These are phyloP conservation scores for Candida argentea DNA, from an alignment of 805 yeast genomes.

Conservation along the genomic window DNA sequence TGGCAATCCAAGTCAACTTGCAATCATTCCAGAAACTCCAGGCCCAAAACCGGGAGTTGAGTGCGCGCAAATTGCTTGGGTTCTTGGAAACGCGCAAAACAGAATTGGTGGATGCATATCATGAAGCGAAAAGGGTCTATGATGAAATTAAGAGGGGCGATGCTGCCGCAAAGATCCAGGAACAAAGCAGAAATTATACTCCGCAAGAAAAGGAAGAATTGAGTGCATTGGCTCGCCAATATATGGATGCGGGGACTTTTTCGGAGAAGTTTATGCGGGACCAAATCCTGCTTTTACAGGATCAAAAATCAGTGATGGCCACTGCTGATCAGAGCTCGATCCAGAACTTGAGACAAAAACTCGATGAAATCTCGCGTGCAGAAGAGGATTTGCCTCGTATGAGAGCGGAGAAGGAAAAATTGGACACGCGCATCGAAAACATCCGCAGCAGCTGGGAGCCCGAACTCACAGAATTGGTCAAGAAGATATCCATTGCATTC, in stretches of 20 bases:
- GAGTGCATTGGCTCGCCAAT: constrained; percentile 27
- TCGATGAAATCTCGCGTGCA: constrained; percentile 22
- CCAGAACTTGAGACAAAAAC: constrained; percentile 28
- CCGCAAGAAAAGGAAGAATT: constrained; percentile 29
- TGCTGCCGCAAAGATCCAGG: constrained; percentile 26
- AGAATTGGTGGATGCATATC: constrained; percentile 20
- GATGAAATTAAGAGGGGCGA: constrained; percentile 30
- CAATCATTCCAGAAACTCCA: constrained; percentile 9
- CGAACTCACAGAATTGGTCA: constrained; percentile 42
- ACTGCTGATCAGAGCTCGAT: constrained; percentile 28
- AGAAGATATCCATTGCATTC: constrained; percentile 53
- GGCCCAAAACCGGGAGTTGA: constrained; percentile 9
- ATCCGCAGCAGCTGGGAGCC: constrained; percentile 51
- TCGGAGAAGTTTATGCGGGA: constrained; percentile 27
- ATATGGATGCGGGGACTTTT: constrained; percentile 26
- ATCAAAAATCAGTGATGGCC: constrained; percentile 31
- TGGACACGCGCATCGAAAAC: constrained; percentile 26
- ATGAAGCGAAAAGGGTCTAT: constrained; percentile 22
- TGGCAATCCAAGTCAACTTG: constrained; percentile 7
- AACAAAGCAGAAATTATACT: constrained; percentile 26
- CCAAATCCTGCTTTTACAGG: constrained; percentile 35
- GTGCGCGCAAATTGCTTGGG: constrained; percentile 14
- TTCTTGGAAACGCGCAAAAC: constrained; percentile 18
- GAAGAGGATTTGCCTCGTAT: constrained; percentile 30
- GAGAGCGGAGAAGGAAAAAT: constrained; percentile 11